Percentiles rank a stretch among this genome's conserved stretches.
Conservation (phyloP, 2,329 filamentous ascomycete species). For the Fusarium circinatum region DNA sequence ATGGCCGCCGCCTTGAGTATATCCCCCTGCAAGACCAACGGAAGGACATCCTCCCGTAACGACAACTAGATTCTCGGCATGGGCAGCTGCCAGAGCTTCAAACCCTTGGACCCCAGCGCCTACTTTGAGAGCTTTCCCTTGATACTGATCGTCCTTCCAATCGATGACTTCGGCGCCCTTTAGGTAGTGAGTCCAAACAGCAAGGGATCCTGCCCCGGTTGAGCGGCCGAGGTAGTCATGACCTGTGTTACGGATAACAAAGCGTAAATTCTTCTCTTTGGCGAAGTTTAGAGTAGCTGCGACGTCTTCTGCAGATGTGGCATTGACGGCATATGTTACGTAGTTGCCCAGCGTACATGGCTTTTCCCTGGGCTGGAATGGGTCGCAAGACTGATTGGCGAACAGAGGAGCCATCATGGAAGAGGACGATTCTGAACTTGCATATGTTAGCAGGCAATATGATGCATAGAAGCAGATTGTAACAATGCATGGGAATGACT, state of each 20-base stretch:
- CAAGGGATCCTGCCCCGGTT: conserved; percentile 59
- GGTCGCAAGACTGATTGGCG: conserved; percentile 53
- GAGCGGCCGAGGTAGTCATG: conserved; percentile 67
- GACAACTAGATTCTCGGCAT: conserved; percentile 57
- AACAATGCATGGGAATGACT: accelerated
- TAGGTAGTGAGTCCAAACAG: conserved; percentile 55
- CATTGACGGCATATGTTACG: conserved; percentile 52
- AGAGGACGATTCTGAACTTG: conserved; percentile 30
- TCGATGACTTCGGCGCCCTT: conserved; percentile 52
- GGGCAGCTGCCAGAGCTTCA: conserved; percentile 58
- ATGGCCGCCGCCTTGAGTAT: conserved; percentile 67
- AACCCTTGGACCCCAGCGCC: conserved; percentile 64
- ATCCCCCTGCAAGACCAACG: conserved; percentile 69
- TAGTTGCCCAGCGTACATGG: conserved; percentile 59
- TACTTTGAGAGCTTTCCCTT: conserved; percentile 62
- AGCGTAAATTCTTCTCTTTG: conserved; percentile 53
- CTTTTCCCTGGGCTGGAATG: conserved; percentile 44
- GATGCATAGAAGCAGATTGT: background rate
- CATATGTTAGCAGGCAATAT: background rate
- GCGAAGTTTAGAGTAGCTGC: conserved; percentile 45
- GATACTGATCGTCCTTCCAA: conserved; percentile 56
- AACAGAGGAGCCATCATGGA: conserved; percentile 51
- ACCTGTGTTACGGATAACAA: conserved; percentile 63
- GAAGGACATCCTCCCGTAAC: conserved; percentile 66
- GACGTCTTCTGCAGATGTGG: conserved; percentile 46